Percentiles rank a stretch among this genome's conserved stretches.
phyloP scores from a whole-genome alignment of 148 eudicot species.

The Fagopyrum tataricum region DNA sequence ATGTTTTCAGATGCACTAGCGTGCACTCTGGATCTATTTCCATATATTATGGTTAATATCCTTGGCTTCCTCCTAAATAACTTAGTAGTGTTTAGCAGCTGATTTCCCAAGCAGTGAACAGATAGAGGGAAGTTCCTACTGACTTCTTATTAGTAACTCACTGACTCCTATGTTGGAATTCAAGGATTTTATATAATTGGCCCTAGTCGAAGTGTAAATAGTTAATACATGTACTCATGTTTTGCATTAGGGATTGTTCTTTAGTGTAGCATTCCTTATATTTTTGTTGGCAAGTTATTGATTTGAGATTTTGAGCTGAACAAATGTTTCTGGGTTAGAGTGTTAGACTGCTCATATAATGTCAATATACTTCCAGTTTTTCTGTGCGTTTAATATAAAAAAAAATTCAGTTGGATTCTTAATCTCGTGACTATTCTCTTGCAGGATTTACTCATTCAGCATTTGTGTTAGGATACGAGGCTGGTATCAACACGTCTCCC shows the following conservation, averaged over 20 bases:
- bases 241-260: not conserved
- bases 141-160: not conserved
- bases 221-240: not conserved
- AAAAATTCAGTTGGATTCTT: not conserved
- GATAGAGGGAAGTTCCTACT: not conserved
- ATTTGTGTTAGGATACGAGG: conserved; percentile 60
- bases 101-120: too few relatives aligned
- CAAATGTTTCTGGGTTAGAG: not conserved
- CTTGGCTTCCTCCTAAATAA: not conserved
- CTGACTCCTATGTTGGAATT: not conserved
- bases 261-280: not conserved
- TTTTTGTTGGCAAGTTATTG: not conserved
- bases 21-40: not conserved
- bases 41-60: not conserved
- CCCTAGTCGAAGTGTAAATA: not conserved
- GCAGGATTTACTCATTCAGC: conserved; percentile 72
- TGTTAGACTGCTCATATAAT: not conserved
- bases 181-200: not conserved
- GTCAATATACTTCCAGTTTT: not conserved
- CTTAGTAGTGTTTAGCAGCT: not conserved
- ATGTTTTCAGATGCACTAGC: conserved; percentile 5
- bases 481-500: conserved; percentile 45
- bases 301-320: not conserved
- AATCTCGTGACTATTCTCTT: not conserved
- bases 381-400: not conserved